Conservation (phyloP, 305 asterid genomes). For the Ruellia speciosa region DNA sequence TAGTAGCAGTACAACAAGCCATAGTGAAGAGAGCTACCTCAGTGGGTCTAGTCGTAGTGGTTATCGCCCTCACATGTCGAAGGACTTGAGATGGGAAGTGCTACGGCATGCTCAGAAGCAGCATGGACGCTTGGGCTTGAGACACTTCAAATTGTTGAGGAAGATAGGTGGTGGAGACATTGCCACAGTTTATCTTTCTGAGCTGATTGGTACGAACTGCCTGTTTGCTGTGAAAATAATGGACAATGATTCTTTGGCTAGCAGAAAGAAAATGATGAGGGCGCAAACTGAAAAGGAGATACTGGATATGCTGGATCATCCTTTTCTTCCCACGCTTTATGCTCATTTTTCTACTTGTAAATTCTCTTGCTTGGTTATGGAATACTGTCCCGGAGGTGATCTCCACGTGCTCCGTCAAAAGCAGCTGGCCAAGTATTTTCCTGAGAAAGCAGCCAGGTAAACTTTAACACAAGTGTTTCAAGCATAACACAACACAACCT, state of each 20-base stretch:
- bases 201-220: constrained; percentile 62
- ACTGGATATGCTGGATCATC: constrained; percentile 59
- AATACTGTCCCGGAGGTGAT: constrained; percentile 72
- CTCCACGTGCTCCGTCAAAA: constrained; percentile 81
- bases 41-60: constrained; percentile 68
- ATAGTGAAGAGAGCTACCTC: constrained; percentile 64
- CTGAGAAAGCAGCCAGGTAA: constrained; percentile 88
- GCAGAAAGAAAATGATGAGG: constrained; percentile 42
- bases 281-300: constrained; percentile 66
- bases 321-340: constrained; percentile 66
- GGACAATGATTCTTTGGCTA: constrained; percentile 42
- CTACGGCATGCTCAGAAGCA: constrained; percentile 51
- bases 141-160: constrained; percentile 61
- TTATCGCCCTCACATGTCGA: constrained; percentile 76
- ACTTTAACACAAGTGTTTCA: background rate
- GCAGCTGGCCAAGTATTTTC: constrained; percentile 50
- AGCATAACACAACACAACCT: too few species aligned
- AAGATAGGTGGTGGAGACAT: constrained; percentile 89
- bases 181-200: constrained; percentile 73
- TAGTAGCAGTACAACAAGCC: constrained; percentile 60
- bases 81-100: constrained; percentile 89
- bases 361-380: constrained; percentile 72
- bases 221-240: constrained; percentile 64
- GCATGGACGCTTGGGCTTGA: constrained; percentile 51
- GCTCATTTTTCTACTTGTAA: constrained; percentile 49